Conservation (phyloP, 495 filamentous ascomycete species). For the Aspergillus cristatus region DNA sequence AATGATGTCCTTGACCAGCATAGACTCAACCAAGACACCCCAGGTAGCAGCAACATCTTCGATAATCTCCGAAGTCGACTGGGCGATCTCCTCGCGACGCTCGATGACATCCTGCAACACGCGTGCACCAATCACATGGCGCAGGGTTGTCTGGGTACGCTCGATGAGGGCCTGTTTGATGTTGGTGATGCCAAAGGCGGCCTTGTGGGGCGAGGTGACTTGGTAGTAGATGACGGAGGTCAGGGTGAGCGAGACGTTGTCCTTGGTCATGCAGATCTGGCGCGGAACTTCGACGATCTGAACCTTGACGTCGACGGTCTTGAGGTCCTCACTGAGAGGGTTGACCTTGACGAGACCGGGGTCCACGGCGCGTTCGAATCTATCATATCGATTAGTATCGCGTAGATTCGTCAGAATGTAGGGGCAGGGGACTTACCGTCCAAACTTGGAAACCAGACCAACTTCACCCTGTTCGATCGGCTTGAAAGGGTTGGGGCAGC, state of each 20-base stretch:
- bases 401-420: too few species aligned
- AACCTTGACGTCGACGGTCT: constrained; percentile 96
- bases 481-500: constrained; percentile 96
- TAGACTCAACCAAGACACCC: constrained; percentile 94
- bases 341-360: constrained; percentile 97
- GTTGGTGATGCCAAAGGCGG: constrained; percentile 93
- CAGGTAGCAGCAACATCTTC: constrained; percentile 89
- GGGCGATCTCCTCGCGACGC: constrained; percentile 92
- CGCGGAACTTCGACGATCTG: constrained; percentile 96
- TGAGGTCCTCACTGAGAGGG: constrained; percentile 82
- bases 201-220: constrained; percentile 89
- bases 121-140: constrained; percentile 92
- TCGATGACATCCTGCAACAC: constrained; percentile 98
- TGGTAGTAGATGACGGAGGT: constrained; percentile 99
- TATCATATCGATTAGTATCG: constrained; percentile 11
- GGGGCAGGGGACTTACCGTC: constrained; percentile 45
- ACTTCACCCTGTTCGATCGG: constrained; percentile 88
- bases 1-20: constrained; percentile 99
- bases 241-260: constrained; percentile 89
- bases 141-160: constrained; percentile 95
- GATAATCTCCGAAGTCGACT: constrained; percentile 93
- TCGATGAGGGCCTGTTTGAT: constrained; percentile 91
- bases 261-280: constrained; percentile 99
- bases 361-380: constrained; percentile 91
- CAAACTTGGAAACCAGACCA: constrained; percentile 90